Conservation (phyloP, 2,329 filamentous ascomycete species). For the Aspergillus neoniger region DNA sequence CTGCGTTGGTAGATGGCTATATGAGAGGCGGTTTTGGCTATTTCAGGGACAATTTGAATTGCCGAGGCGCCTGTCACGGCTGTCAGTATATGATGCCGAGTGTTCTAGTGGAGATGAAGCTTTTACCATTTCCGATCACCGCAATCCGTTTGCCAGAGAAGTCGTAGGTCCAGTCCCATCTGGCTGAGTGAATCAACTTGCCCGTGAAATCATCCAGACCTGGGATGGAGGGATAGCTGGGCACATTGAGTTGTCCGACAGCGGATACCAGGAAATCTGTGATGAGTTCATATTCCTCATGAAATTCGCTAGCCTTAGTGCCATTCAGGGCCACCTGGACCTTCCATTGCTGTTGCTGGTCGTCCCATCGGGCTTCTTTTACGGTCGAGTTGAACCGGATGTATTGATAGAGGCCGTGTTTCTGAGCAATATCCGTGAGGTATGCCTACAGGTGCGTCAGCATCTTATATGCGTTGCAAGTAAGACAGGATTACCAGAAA, state of each 20-base stretch:
- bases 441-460: slow-evolving; percentile 43
- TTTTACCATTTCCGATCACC: slow-evolving; percentile 64
- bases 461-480: neutral
- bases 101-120: neutral
- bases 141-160: slow-evolving; percentile 58
- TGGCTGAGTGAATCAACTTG: slow-evolving; percentile 58
- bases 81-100: neutral
- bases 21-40: slow-evolving; percentile 52
- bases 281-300: slow-evolving; percentile 53
- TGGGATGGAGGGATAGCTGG: slow-evolving; percentile 52
- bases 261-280: slow-evolving; percentile 60
- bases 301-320: slow-evolving; percentile 59
- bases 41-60: slow-evolving; percentile 60
- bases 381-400: slow-evolving; percentile 61
- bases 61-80: slow-evolving; percentile 54
- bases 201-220: slow-evolving; percentile 53
- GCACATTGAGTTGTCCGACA: slow-evolving; percentile 61
- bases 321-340: slow-evolving; percentile 52
- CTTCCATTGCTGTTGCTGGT: slow-evolving; percentile 54
- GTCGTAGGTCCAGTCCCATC: slow-evolving; percentile 63
- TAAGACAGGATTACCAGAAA: slow-evolving; percentile 48
- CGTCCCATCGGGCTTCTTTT: slow-evolving; percentile 57
- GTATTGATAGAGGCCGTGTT: slow-evolving; percentile 58
- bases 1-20: slow-evolving; percentile 60
- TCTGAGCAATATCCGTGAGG: slow-evolving; percentile 54